Base-by-base conservation (phyloP, 306 rosid species). In the Ochetophila trinervis region DNA sequence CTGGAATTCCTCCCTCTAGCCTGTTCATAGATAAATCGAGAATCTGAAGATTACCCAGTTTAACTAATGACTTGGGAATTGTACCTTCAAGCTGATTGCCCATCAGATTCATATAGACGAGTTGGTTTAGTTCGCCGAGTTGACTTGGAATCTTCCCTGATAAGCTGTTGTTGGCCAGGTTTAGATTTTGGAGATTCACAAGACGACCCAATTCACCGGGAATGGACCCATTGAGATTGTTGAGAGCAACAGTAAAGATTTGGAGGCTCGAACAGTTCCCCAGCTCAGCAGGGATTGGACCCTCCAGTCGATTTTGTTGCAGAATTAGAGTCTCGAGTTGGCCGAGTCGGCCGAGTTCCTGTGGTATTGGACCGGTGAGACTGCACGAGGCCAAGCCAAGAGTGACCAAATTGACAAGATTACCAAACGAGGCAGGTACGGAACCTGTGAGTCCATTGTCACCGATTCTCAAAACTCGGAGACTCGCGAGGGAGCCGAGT, bases 401-500 rank as follows among this genome's bases (percentile, higher is more conserved):
- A 62, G 49, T 79, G 72, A 76, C 86, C 60, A 90, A 60, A 57
- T 74, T 81, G 35, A 42, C 37, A 22, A 93, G 77, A 51, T 76
- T 80, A 22, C 94, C 96, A 57, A 93, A 81, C 40, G 91, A 77
- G 37, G 82, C 62, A n/a, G 99, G 99, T 73, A 93, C 86, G 14
- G 70, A 30, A 15, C 97, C 94, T 0, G 91, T 84, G 27, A 93
- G 80, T 0, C 24, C 78, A 72, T 93, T 90, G 76, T 87, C 85
- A 7, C 99, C 99, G 75, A 90, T 76, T 76, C 94, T 77, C 83
- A 93, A 35, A 63, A 90, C 87, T 69, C 79, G 89, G 85, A 93
- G 87, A 76, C 80, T 81, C 59, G 81, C 20, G 35, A 93, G 87
- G 10, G 61, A 74, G 73, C 91, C 87, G 1, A 93, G 68, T 82